Percentiles rank a stretch among this genome's conserved stretches.
Conservation (phyloP, 2,329 filamentous ascomycete genomes). For the Aureobasidium melanogenum region DNA sequence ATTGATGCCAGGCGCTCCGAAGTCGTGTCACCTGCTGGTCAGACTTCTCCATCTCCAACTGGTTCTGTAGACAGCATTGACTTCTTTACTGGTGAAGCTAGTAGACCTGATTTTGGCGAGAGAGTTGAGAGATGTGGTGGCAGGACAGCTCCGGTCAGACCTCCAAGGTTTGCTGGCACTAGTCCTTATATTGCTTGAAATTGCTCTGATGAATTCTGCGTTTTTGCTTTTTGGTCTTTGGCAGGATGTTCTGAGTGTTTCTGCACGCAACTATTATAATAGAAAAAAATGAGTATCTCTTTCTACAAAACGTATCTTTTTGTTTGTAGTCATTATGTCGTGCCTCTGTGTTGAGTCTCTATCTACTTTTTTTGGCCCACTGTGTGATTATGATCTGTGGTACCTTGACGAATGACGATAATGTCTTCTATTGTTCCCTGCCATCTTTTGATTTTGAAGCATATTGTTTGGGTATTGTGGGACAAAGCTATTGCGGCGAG, state of each 20-base stretch:
- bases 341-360: too few species aligned
- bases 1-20: not conserved
- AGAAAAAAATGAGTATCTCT: not conserved
- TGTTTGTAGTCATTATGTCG: too few species aligned
- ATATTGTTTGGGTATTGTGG: too few species aligned
- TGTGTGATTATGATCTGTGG: too few species aligned
- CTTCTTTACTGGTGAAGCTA: not conserved
- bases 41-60: not conserved
- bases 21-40: not conserved
- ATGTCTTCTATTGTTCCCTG: too few species aligned
- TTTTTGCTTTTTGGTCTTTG: not conserved
- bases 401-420: too few species aligned
- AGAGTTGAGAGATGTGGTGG: not conserved
- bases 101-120: not conserved
- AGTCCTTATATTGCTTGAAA: not conserved
- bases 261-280: not conserved
- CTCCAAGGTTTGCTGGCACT: not conserved
- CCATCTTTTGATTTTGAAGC: too few species aligned
- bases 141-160: not conserved
- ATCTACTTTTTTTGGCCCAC: too few species aligned
- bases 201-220: not conserved
- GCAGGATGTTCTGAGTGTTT: not conserved
- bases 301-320: not conserved
- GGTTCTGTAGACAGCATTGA: not conserved
- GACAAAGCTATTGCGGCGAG: too few species aligned